Conservation (phyloP, 164 flowering plant genomes). For the Pachysandra terminalis region DNA sequence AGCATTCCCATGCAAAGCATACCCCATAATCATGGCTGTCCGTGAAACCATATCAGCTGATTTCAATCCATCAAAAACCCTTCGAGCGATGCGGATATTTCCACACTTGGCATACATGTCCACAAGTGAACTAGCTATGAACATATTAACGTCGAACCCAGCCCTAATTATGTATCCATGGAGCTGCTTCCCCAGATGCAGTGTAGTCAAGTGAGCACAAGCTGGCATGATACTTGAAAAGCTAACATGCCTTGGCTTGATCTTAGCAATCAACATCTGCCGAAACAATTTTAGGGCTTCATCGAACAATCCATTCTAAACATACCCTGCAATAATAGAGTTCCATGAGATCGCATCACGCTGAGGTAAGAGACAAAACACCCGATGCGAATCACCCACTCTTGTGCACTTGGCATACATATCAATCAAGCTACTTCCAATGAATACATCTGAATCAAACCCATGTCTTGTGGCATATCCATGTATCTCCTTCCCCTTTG, state of each 20-base stretch:
- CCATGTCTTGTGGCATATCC: constrained; percentile 69
- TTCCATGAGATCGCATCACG: constrained; percentile 79
- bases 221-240: constrained; percentile 91
- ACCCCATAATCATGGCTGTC: constrained; percentile 96
- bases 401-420: constrained; percentile 83
- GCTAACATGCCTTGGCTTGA: constrained; percentile 53
- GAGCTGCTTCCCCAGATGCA: constrained; percentile 79
- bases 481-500: constrained; percentile 84
- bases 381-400: constrained; percentile 47
- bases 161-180: constrained; percentile 62
- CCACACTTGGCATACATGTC: constrained; percentile 98
- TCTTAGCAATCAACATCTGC: constrained; percentile 53
- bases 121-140: constrained; percentile 71
- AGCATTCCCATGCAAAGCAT: constrained; percentile 76
- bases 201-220: constrained; percentile 73
- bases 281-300: constrained; percentile 69
- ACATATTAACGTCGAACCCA: constrained; percentile 54
- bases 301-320: constrained; percentile 77
- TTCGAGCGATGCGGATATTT: constrained; percentile 48
- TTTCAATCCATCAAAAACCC: constrained; percentile 60
- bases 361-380: constrained; percentile 51
- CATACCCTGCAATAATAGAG: constrained; percentile 80
- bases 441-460: constrained; percentile 50
- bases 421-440: constrained; percentile 83
- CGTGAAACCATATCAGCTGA: constrained; percentile 72